phyloP scores from a whole-genome alignment of 2,329 filamentous ascomycete species.

The Colletotrichum sp. region DNA sequence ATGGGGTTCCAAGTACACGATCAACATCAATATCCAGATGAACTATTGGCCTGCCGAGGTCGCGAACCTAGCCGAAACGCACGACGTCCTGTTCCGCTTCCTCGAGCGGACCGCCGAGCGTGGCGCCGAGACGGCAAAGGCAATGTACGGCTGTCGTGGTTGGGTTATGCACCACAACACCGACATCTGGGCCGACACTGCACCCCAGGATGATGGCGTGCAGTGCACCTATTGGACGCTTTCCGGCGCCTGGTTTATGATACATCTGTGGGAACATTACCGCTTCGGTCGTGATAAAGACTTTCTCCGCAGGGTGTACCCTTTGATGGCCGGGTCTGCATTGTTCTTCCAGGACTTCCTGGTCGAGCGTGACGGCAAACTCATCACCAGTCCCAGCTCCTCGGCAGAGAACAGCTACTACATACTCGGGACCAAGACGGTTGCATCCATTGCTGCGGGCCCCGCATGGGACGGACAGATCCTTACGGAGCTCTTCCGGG shows the following conservation, averaged over 20 bases:
- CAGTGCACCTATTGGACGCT: not conserved
- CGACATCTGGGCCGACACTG: constrained; percentile 36
- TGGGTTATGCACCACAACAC: constrained; percentile 43
- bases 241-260: not conserved
- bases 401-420: not conserved
- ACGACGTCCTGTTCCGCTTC: constrained; percentile 44
- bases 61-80: not conserved
- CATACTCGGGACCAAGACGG: not conserved
- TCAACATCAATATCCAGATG: constrained; percentile 60
- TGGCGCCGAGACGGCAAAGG: constrained; percentile 35
- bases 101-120: constrained; percentile 37
- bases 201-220: constrained; percentile 14
- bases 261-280: not conserved
- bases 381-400: not conserved
- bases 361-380: not conserved
- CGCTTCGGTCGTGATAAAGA: not conserved
- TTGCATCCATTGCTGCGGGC: not conserved
- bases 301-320: not conserved
- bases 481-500: not conserved
- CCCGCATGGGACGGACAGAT: not conserved
- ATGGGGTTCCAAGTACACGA: constrained; percentile 55
- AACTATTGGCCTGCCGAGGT: constrained; percentile 36
- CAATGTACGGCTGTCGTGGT: constrained; percentile 40
- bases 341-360: not conserved
- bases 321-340: not conserved